A percentile compares a stretch with the other conserved stretches of the same genome.
Conservation (phyloP, 2,329 filamentous ascomycete genomes). For the Endoconidiophora polonica region DNA sequence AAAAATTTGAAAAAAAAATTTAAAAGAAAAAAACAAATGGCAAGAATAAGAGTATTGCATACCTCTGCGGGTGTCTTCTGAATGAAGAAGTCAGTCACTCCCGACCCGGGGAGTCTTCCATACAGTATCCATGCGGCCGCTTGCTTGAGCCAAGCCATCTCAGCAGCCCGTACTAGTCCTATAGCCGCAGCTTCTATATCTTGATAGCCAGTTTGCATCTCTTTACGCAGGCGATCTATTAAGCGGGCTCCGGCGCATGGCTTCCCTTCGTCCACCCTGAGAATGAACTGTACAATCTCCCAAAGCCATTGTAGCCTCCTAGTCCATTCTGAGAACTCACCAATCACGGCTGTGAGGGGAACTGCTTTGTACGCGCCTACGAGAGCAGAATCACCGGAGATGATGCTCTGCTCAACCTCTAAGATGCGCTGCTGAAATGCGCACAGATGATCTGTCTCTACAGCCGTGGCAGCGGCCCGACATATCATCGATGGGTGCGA, state of each 20-base stretch:
- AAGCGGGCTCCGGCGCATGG: conserved; percentile 51
- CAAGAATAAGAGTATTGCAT: neutral
- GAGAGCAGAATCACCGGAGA: conserved; percentile 57
- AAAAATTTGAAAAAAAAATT: neutral
- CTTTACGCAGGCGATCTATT: conserved; percentile 59
- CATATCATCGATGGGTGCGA: conserved; percentile 42
- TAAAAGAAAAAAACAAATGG: conserved; percentile 1
- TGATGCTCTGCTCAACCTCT: conserved; percentile 63
- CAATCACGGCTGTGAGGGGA: conserved; percentile 68
- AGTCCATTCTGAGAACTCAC: conserved; percentile 76
- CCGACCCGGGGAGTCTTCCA: conserved; percentile 63
- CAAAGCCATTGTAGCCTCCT: conserved; percentile 75
- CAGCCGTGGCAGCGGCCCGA: conserved; percentile 67
- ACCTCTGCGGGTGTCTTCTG: conserved; percentile 23
- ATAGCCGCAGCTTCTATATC: conserved; percentile 67
- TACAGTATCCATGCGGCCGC: conserved; percentile 83
- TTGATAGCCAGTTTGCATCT: conserved; percentile 73
- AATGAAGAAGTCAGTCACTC: conserved; percentile 61
- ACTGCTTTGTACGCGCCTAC: conserved; percentile 92
- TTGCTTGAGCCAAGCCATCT: conserved; percentile 83
- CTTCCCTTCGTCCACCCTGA: conserved; percentile 10
- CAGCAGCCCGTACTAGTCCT: conserved; percentile 59
- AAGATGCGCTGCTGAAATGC: conserved; percentile 72
- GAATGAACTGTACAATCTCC: conserved; percentile 33
- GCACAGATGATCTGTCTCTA: conserved; percentile 57